Base-by-base conservation (phyloP, 768 basidiomycete species). In the Pilatotrama ljubarskyi region DNA sequence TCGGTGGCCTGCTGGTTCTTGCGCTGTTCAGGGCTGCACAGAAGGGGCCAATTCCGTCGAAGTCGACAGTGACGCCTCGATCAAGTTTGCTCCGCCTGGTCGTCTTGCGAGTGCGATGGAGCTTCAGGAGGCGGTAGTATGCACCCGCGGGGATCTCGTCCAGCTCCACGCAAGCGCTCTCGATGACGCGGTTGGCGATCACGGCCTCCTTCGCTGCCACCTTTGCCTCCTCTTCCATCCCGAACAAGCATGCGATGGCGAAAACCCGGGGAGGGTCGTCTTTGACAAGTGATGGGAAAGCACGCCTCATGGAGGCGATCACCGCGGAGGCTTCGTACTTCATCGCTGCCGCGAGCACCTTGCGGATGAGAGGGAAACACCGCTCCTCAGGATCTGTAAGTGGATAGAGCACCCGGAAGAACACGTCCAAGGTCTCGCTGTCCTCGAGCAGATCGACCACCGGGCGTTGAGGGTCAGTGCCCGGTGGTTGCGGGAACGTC, bases 121-220 rank as follows among this genome's bases (percentile, higher is more conserved):
- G 42, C 49, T 51, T 35, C 13, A 55, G 46, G 3, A 64, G 64
- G 4, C 60, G 64, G 20, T 46, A 36, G 49, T 58, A 62, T n/a
- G 40, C 38, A 3, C 51, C 60, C 2, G 64, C 64, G 2, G 64
- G 13, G 26, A 64, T 54, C 20, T 60, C 44, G 22, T 44, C 55
- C 2, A 64, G 25, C 14, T 54, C 63, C 13, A n/a, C 14, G 42
- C 52, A 59, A 13, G 69, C 25, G 1, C n/a, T 41, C 25, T 18
- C 50, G 37, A 83, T 81, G 25, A 86, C 75, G 53, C 87, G 68
- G 59, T 82, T 78, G 37, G 77, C 69, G 49, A 72, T 67, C 6
- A 59, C 51, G 9, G 51, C 57, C 38, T 80, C 73, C 11, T 74
- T 74, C n/a, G 87, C 87, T 5, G 88, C 86, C 36, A 81, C 68